Evolutionary conservation across 306 rosid genomes (phyloP), one percentile per base, ranked within the genome.

Genomic region (Quercus berberidifolia): DNA sequence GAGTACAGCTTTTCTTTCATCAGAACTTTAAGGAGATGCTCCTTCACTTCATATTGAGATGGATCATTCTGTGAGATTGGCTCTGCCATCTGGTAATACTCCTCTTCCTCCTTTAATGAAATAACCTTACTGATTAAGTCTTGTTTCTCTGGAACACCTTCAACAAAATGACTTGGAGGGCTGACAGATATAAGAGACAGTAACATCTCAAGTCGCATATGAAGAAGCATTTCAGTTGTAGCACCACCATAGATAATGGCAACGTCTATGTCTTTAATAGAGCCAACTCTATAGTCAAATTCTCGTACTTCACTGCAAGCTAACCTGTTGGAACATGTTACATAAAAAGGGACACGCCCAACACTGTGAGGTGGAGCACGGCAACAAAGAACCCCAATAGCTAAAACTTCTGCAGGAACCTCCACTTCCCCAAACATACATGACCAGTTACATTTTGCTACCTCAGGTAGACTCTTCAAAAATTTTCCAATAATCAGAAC

Each of bases 401-500:
- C 88, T 88, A 93, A 78, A 82, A 91, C 82, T 81, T 86, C 90
- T 30, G 95, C 97, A 55, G 92, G 88, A 82, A 91, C 98, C 90
- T 93, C 98, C 65, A 91, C 89, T 87, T 93, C 98, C 78, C 98
- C 98, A 74, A 91, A 93, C 98, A 93, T 93, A 76, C 98, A 91
- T 15, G 97, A 93, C 98, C 98, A 93, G 35, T 85, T 78, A 62
- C 76, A 82, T 60, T 84, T 79, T 75, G 75, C 80, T 59, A 80
- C 83, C 74, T 81, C 87, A 38, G 79, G 82, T 72, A 71, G 86
- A 81, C 78, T 82, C 81, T 82, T 89, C 78, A 93, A 84, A 87
- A 91, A 90, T 59, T 84, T 78, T 65, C 98, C 98, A 80, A 85
- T 81, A 82, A 91, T 84, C 81, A 89, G 79, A 81, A 93, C 97